Conservation (phyloP, 225 moss, liverwort and hornwort genomes). For the Anthoceros angustus region DNA sequence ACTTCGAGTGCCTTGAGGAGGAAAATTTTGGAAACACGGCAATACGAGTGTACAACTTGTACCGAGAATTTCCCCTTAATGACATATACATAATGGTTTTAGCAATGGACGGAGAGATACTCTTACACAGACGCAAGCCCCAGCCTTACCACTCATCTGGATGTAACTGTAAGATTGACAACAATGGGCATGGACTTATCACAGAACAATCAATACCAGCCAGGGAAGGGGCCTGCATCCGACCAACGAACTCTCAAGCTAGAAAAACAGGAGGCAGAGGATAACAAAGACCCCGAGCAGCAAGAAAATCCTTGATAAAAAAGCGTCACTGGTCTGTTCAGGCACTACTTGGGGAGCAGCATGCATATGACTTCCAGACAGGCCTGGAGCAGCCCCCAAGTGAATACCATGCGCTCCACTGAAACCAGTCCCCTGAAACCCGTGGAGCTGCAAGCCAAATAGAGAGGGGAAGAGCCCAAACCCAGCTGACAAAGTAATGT, state of each 20-base stretch:
- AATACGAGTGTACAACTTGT: too few relatives aligned
- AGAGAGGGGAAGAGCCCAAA: conserved; percentile 96
- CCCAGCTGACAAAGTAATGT: conserved; percentile 95
- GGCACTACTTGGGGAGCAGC: conserved; percentile 56
- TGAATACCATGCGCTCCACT: conserved; percentile 7
- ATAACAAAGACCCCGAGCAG: conserved; percentile 81
- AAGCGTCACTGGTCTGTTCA: conserved; percentile 90
- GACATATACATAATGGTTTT: too few relatives aligned
- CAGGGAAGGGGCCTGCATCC: background rate
- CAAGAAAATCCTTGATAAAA: conserved; percentile 69
- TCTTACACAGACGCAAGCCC: too few relatives aligned
- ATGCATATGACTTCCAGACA: conserved; percentile 67
- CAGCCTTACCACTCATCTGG: too few relatives aligned
- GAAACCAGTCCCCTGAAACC: conserved; percentile 57
- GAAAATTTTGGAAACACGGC: too few relatives aligned
- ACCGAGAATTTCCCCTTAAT: too few relatives aligned
- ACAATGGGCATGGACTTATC: too few relatives aligned
- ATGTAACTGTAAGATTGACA: too few relatives aligned
- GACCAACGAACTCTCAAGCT: conserved; percentile 7
- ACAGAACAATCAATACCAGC: background rate
- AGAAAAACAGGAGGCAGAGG: conserved; percentile 85
- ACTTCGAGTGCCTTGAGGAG: too few relatives aligned
- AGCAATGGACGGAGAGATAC: too few relatives aligned
- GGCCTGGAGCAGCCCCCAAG: conserved; percentile 51
- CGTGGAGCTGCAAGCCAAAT: conserved; percentile 90